These are phyloP conservation scores for Urtica urens DNA, from an alignment of 306 rosid species.

Conservation along the genomic window DNA sequence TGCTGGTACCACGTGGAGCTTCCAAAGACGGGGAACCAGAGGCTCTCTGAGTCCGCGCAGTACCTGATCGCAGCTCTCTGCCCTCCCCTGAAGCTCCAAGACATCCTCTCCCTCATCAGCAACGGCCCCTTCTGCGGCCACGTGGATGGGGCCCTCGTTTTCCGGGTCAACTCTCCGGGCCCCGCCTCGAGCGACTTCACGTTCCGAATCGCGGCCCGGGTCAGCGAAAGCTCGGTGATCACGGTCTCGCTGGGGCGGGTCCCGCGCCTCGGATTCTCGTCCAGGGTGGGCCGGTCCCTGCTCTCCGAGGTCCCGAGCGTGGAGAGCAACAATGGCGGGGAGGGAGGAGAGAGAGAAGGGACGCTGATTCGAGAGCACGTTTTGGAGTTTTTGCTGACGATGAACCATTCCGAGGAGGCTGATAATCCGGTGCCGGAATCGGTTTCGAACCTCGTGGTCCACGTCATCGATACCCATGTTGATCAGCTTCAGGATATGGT, in stretches of 20 bases:
- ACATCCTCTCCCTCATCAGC: conserved; percentile 92
- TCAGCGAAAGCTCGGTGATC: conserved; percentile 66
- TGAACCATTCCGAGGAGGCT: conserved; percentile 97
- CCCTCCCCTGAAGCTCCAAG: conserved; percentile 93
- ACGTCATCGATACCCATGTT: conserved; percentile 79
- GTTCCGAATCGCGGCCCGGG: conserved; percentile 81
- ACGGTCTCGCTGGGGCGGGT: conserved; percentile 89
- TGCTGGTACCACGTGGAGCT: conserved; percentile 99
- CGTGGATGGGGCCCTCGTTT: conserved; percentile 85
- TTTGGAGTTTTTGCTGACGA: conserved; percentile 82
- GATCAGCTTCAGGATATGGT: conserved; percentile 94
- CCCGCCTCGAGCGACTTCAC: conserved; percentile 79
- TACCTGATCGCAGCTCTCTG: conserved; percentile 72
- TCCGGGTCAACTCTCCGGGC: conserved; percentile 93
- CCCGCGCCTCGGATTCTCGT: conserved; percentile 89
- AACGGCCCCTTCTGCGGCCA: conserved; percentile 97
- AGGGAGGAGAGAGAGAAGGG: conserved; percentile 53
- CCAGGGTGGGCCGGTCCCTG: conserved; percentile 61
- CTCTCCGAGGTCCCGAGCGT: conserved; percentile 85
- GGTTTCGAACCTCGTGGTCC: conserved; percentile 73
- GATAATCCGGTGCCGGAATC: conserved; percentile 90
- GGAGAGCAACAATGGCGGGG: conserved; percentile 39
- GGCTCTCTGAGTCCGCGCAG: conserved; percentile 71
- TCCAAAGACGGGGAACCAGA: conserved; percentile 71
- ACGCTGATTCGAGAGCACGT: conserved; percentile 85